Base-by-base conservation (phyloP, 257 asterid genomes). In the Ophiorrhiza pumila region DNA sequence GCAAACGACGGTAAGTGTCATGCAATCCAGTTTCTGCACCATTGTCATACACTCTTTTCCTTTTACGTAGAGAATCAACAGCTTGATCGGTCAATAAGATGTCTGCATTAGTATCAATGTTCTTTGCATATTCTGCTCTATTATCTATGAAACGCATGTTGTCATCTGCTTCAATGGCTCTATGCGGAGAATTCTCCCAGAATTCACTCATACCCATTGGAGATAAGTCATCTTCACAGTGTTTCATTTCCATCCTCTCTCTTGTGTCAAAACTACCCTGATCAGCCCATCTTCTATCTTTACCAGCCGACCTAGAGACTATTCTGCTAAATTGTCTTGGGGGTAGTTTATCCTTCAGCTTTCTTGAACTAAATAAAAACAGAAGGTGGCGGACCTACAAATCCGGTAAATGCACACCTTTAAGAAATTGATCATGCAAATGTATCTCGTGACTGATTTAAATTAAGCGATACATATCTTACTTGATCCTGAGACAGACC, bases 401-500 rank as follows among this genome's bases (percentile, higher is more conserved):
- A 71, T 65, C 58, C 52, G 71, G 34, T 42, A 65, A 59, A 66
- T 61, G 74, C 15, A 75, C n/a, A 71, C 46, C 32, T 49, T 46
- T 71, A 68, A 65, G 25, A 49, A 46, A 63, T 71, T 31, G 50
- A 63, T 78, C 70, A 79, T 22, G 62, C 57, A 68, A 34, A 12
- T 7, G 12, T 13, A 50, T 69, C 23, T 37, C 72, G 57, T 61
- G 23, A 22, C 69, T 32, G 78, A 35, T 55, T 34, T 72, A 76
- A 65, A 74, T 59, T 56, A 65, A 74, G 62, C 47, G 58, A 74
- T 18, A 49, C 68, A 56, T 43, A 52, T 58, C 88, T 65, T 67
- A 92, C 98, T 96, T 92, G 98, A 67, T 76, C 78, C 71, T 83
- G 69, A 20, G 96, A 86, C 29, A 90, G 87, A 56, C 98, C 96